phyloP scores from a whole-genome alignment of 179 eudicot species.

The Beta corolliflora region DNA sequence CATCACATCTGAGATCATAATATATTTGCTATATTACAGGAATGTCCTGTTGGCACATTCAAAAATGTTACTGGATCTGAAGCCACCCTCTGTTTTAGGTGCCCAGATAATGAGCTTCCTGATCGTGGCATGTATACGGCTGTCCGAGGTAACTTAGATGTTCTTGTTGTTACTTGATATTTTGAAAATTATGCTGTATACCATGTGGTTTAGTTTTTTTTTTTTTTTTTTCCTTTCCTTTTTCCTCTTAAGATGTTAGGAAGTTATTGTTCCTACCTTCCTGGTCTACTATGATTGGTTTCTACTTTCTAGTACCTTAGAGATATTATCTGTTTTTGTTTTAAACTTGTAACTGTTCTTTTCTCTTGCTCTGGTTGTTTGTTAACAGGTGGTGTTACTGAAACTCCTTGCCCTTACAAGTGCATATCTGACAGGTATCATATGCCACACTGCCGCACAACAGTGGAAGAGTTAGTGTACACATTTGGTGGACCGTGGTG shows the following conservation, averaged over 20 bases:
- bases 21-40: constrained; percentile 45
- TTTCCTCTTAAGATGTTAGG: neutral
- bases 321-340: neutral
- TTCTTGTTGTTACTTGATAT: neutral
- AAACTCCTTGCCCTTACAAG: constrained; percentile 88
- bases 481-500: constrained; percentile 98
- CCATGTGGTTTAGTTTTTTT: neutral
- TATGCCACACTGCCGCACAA: constrained; percentile 90
- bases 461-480: constrained; percentile 84
- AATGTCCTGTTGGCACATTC: constrained; percentile 92
- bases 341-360: neutral
- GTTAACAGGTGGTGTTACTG: constrained; percentile 78
- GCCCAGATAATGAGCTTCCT: constrained; percentile 81
- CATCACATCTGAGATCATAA: neutral
- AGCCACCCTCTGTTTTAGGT: constrained; percentile 59
- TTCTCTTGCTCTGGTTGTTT: constrained; percentile 7
- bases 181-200: neutral
- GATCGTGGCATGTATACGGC: constrained; percentile 68
- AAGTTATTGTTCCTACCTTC: neutral
- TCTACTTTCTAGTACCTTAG: constrained; percentile 11
- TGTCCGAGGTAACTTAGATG: constrained; percentile 62
- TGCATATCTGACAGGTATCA: constrained; percentile 94
- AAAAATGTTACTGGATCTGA: constrained; percentile 88
- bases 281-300: neutral
- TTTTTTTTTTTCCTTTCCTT: neutral